These are phyloP conservation scores for Yamadazyma mexicana DNA, from an alignment of 1,139 yeast genomes.

Conservation along the genomic window DNA sequence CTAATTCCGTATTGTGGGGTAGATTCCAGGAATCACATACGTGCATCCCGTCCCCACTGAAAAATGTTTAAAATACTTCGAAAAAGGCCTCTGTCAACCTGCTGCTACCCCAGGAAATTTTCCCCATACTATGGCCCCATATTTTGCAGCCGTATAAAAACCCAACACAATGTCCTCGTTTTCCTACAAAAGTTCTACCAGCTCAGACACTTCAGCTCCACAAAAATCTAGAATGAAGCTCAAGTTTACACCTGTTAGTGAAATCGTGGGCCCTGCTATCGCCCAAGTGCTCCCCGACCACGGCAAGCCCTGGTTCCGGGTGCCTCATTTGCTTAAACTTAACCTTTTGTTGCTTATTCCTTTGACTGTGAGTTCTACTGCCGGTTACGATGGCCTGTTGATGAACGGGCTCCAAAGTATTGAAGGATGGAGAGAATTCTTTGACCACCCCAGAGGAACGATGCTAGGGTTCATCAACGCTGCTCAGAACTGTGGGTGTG, in stretches of 20 bases:
- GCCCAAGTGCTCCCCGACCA: conserved; percentile 16
- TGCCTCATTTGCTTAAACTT: conserved; percentile 13
- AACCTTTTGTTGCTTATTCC: conserved; percentile 14
- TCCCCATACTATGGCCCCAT: background rate
- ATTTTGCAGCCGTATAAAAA: background rate
- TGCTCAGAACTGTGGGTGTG: conserved; percentile 15
- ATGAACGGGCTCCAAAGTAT: conserved; percentile 20
- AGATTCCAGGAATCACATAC: background rate
- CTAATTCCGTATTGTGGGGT: background rate
- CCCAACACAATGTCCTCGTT: no score
- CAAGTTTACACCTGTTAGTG: conserved; percentile 10
- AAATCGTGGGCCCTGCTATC: conserved; percentile 20
- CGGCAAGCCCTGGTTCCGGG: conserved; percentile 16
- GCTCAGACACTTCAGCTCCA: no score
- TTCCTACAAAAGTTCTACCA: no score
- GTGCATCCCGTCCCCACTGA: background rate
- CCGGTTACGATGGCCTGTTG: conserved; percentile 23
- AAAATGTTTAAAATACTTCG: no score
- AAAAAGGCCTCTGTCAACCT: conserved; percentile 1
- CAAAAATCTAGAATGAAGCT: conserved; percentile 10
- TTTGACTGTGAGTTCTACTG: conserved; percentile 17
- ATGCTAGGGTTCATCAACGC: conserved; percentile 23
- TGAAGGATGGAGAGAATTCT: conserved; percentile 15
- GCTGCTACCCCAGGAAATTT: background rate
- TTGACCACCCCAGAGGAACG: conserved; percentile 18